Conservation (phyloP, 306 rosid species). For the Prosopis cineraria region DNA sequence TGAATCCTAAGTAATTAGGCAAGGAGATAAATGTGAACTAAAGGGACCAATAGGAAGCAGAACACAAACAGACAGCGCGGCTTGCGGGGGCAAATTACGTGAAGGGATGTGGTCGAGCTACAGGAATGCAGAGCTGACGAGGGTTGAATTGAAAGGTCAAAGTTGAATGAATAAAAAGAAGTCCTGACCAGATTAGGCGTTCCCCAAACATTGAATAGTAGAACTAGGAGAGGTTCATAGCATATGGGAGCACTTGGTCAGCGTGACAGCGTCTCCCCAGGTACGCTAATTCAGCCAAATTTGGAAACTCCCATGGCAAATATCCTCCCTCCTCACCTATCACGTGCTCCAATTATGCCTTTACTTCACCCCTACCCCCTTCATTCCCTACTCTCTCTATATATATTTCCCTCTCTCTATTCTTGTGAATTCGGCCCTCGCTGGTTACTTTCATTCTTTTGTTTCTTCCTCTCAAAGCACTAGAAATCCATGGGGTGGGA, state of each 20-base stretch:
- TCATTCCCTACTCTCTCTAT: not conserved
- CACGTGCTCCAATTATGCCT: constrained; percentile 51
- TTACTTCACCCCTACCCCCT: too few species aligned
- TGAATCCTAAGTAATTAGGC: not conserved
- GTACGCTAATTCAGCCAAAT: constrained; percentile 15
- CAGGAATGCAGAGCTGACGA: not conserved
- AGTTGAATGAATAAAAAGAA: not conserved
- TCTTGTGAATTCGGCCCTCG: not conserved
- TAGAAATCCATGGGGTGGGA: constrained; percentile 68
- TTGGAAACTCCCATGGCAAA: constrained; percentile 27
- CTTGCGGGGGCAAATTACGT: not conserved
- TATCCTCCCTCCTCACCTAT: constrained; percentile 36
- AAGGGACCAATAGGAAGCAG: not conserved
- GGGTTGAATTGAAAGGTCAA: not conserved
- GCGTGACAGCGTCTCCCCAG: not conserved
- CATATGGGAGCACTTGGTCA: not conserved
- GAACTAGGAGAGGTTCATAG: too few species aligned
- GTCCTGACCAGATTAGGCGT: not conserved
- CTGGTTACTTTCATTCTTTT: not conserved
- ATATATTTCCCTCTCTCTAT: not conserved
- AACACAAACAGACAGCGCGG: not conserved
- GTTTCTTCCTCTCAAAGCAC: not conserved
- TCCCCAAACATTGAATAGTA: not conserved
- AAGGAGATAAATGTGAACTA: not conserved
- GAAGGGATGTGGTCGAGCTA: not conserved